phyloP scores from a whole-genome alignment of 192 early-diverging fungal species.

The Backusella circina region DNA sequence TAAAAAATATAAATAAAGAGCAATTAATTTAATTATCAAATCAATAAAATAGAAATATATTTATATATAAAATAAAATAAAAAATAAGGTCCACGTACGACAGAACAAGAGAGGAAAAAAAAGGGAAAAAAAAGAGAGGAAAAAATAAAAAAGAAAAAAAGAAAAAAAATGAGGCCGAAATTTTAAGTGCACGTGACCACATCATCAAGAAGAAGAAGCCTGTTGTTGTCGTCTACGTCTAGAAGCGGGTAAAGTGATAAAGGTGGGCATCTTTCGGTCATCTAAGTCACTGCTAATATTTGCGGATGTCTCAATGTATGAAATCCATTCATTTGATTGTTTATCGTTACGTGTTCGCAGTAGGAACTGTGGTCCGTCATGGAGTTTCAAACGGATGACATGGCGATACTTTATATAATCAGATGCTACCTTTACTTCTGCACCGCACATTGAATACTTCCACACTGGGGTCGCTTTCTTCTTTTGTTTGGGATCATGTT shows the following conservation, averaged over 20 bases:
- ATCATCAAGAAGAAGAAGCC: too few species aligned
- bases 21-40: neutral
- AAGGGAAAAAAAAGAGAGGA: neutral
- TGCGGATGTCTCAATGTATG: constrained; percentile 42
- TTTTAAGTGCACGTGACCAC: neutral
- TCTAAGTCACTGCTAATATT: constrained; percentile 49
- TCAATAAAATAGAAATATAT: too few species aligned
- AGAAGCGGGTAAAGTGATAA: constrained; percentile 38
- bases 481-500: neutral
- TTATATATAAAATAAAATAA: too few species aligned
- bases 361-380: constrained; percentile 40
- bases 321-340: constrained; percentile 40
- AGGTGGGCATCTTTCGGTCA: constrained; percentile 42
- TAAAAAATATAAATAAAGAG: constrained; percentile 2
- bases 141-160: neutral
- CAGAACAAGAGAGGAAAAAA: neutral
- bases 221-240: constrained; percentile 9
- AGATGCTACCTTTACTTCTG: constrained; percentile 32
- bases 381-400: constrained; percentile 40
- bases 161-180: neutral
- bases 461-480: constrained; percentile 29
- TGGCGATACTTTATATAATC: constrained; percentile 45
- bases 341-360: constrained; percentile 35
- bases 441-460: constrained; percentile 39
- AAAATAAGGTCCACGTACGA: neutral